Percentiles rank a stretch among this genome's conserved stretches.
Evolutionary conservation across 78 protist genomes (phyloP).

Genomic region (Bigelowiella natans): DNA sequence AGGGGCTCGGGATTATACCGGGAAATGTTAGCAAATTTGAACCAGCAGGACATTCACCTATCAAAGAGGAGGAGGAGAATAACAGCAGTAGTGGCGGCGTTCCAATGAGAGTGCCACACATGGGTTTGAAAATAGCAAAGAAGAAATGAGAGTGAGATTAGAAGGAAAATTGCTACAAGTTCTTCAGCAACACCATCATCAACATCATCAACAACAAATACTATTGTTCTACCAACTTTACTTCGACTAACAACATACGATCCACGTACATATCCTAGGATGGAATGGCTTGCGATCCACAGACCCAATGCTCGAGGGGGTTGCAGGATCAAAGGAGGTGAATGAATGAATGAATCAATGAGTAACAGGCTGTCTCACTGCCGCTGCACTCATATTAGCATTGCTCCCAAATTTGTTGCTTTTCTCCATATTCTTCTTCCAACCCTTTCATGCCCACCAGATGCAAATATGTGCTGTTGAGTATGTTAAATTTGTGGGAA

Average conservation of each 20-base stretch:
- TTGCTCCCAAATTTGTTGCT: no score
- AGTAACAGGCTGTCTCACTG: not conserved
- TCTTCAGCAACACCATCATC: not conserved
- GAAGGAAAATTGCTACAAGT: not conserved
- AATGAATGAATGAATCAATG: not conserved
- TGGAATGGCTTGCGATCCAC: not conserved
- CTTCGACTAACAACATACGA: not conserved
- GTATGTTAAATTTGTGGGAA: no score
- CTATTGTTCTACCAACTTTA: not conserved
- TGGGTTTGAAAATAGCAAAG: conserved; percentile 60
- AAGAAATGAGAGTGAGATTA: not conserved
- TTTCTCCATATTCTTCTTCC: no score
- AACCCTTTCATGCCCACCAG: no score
- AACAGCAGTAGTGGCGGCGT: no score
- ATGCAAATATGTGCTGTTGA: no score
- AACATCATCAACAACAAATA: no score
- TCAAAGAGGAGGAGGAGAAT: no score
- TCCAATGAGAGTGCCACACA: conserved; percentile 47
- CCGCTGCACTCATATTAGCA: no score
- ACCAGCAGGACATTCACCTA: not conserved
- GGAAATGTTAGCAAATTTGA: conserved; percentile 7
- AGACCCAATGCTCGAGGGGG: not conserved
- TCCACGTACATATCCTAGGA: not conserved
- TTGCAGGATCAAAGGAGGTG: not conserved
- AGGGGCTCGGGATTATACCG: conserved; percentile 48